Evolutionary conservation across 306 rosid species (phyloP).

Genomic region (Biancaea sappan): DNA sequence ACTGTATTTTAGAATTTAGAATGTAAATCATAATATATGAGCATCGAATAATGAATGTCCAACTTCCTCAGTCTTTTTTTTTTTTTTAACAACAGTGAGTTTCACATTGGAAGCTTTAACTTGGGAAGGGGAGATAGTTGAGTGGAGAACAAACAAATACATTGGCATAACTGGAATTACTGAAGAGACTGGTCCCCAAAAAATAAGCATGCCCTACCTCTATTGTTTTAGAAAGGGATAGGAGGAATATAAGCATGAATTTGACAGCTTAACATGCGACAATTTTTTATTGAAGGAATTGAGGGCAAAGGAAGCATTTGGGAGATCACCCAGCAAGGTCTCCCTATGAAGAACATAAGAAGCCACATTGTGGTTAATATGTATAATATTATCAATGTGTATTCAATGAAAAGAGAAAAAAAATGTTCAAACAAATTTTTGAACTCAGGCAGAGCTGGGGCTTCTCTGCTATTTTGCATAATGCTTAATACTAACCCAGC

Average conservation of each 20-base stretch:
- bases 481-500: no score
- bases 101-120: background rate
- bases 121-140: background rate
- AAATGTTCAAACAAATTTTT: background rate
- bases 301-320: background rate
- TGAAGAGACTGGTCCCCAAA: background rate
- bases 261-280: background rate
- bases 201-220: background rate
- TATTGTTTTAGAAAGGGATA: constrained; percentile 7
- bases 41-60: background rate
- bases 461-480: background rate
- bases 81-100: background rate
- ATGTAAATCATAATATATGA: background rate
- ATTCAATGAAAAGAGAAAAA: background rate
- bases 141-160: background rate
- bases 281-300: background rate
- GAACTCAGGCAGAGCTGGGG: background rate
- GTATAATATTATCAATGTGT: no score
- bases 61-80: background rate
- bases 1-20: background rate
- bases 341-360: no score
- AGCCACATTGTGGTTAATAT: background rate
- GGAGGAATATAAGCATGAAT: background rate
- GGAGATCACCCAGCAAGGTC: background rate
- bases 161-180: background rate